Evolutionary conservation across 2,329 filamentous ascomycete genomes (phyloP).

Genomic region (Curvularia verruculosa): DNA sequence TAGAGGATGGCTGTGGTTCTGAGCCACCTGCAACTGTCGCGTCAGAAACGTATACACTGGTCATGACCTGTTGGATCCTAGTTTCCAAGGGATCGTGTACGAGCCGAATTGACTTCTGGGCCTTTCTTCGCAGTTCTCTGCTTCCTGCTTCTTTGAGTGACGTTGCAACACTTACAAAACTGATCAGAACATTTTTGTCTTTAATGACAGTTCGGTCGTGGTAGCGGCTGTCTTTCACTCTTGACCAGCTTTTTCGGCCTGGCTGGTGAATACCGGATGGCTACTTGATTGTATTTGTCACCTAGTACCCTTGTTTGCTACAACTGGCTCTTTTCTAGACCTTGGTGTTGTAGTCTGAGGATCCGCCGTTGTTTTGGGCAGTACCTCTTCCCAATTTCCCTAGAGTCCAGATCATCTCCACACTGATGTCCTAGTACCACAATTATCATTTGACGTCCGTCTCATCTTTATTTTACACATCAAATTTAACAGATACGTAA

Average conservation of each 20-base stretch:
- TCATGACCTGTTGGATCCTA: background rate
- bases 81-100: background rate
- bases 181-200: background rate
- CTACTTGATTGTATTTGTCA: background rate
- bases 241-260: background rate
- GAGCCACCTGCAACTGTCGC: background rate
- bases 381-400: background rate
- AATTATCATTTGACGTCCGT: background rate
- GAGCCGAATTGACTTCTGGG: background rate
- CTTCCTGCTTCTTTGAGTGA: background rate
- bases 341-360: background rate
- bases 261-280: background rate
- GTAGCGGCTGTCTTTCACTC: background rate
- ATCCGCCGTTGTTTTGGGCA: background rate
- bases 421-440: background rate
- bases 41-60: background rate
- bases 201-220: background rate
- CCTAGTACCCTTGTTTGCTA: background rate
- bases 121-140: background rate
- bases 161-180: background rate
- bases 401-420: background rate
- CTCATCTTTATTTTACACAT: background rate
- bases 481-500: background rate
- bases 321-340: background rate
- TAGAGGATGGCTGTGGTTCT: background rate